Evolutionary conservation across 2,329 filamentous ascomycete species (phyloP).

Genomic region (Talaromyces sp.): DNA sequence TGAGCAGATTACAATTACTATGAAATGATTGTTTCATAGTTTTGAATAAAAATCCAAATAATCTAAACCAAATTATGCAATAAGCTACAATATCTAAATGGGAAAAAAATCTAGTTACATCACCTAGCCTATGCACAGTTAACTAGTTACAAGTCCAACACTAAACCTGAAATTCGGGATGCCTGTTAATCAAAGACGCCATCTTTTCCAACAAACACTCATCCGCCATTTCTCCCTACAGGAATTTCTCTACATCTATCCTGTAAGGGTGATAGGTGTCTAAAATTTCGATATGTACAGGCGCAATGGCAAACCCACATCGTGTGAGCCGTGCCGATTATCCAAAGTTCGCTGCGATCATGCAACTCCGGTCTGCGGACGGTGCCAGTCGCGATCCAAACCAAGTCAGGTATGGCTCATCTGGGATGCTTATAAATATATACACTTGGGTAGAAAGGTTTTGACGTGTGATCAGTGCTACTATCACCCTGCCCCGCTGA

Average conservation of each 20-base stretch:
- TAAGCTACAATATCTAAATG: no score
- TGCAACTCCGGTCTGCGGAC: slow-evolving; percentile 27
- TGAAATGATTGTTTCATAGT: no score
- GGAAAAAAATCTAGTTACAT: no score
- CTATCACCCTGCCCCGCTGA: not conserved
- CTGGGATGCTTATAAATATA: not conserved
- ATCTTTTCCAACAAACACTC: no score
- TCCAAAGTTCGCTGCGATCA: slow-evolving; percentile 37
- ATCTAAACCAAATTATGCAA: no score
- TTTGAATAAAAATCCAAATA: no score
- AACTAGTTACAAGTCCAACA: no score
- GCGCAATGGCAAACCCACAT: slow-evolving; percentile 34
- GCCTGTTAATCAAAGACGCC: no score
- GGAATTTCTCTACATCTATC: not conserved
- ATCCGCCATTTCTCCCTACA: not conserved
- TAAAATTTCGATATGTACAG: not conserved
- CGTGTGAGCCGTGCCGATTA: slow-evolving; percentile 38
- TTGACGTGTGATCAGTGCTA: not conserved
- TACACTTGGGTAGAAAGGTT: not conserved
- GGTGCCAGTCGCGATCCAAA: not conserved
- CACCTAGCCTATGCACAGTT: no score
- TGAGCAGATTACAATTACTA: no score
- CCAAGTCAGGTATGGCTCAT: not conserved
- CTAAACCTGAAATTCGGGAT: no score
- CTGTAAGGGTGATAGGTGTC: not conserved